phyloP scores from a whole-genome alignment of 2,329 filamentous ascomycete species.

The Ceratocystis lukuohia region DNA sequence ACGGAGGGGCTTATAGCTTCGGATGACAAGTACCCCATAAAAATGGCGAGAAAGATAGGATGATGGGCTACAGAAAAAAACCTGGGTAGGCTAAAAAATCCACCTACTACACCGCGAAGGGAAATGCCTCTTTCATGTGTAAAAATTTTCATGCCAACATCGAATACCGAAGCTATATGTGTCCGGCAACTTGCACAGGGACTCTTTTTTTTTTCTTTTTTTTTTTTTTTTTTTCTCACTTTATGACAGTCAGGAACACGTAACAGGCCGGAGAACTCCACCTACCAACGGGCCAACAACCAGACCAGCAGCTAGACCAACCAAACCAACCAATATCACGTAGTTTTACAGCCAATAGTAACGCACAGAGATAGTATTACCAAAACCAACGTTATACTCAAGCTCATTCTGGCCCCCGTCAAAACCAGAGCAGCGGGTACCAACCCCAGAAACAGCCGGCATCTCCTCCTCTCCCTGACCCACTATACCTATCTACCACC shows the following conservation, averaged over 20 bases:
- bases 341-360: background rate
- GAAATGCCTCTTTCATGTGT: too few relatives aligned
- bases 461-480: background rate
- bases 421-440: background rate
- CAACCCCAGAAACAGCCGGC: background rate
- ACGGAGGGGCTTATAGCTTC: background rate
- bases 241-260: too few relatives aligned
- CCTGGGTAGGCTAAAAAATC: too few relatives aligned
- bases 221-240: too few relatives aligned
- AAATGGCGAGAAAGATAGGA: background rate
- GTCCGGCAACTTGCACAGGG: too few relatives aligned
- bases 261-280: too few relatives aligned
- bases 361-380: background rate
- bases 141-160: too few relatives aligned
- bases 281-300: background rate
- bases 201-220: too few relatives aligned
- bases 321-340: background rate
- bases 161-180: too few relatives aligned
- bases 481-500: background rate
- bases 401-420: background rate
- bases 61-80: background rate
- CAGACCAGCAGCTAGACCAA: background rate
- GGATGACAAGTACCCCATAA: background rate
- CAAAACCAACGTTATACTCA: background rate
- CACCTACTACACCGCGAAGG: too few relatives aligned